A percentile compares a stretch with the other conserved stretches of the same genome.
These are phyloP conservation scores for Lasiodiplodia sp. DNA, from an alignment of 2,329 filamentous ascomycete species.

Conservation along the genomic window DNA sequence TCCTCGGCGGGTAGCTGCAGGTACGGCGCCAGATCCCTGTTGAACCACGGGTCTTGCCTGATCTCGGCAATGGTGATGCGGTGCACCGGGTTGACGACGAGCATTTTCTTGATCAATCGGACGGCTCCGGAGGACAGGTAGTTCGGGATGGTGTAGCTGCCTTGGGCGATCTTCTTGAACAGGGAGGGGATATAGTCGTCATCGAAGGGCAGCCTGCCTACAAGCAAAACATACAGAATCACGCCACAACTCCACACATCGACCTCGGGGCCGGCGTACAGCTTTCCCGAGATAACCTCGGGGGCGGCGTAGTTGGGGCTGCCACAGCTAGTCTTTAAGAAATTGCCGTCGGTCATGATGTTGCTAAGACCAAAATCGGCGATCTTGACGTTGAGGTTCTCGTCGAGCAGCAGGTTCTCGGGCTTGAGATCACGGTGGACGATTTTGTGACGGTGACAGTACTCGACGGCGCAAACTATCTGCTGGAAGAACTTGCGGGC, in stretches of 20 bases:
- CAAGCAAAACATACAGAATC: slow-evolving; percentile 74
- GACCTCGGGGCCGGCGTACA: slow-evolving; percentile 96
- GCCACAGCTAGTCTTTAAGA: slow-evolving; percentile 97
- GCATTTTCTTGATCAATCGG: slow-evolving; percentile 86
- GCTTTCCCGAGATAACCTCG: slow-evolving; percentile 96
- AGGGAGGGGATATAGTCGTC: slow-evolving; percentile 97
- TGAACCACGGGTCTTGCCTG: slow-evolving; percentile 91
- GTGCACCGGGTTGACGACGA: slow-evolving; percentile 93
- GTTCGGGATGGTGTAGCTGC: slow-evolving; percentile 88
- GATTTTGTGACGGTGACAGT: slow-evolving; percentile 98
- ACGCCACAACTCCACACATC: slow-evolving; percentile 98
- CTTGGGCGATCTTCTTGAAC: slow-evolving; percentile 96
- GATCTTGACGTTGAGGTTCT: slow-evolving; percentile 97
- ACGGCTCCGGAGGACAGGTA: slow-evolving; percentile 89
- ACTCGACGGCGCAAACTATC: slow-evolving; percentile 98
- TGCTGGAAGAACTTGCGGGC: slow-evolving; percentile 99
- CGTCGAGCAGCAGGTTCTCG: slow-evolving; percentile 93
- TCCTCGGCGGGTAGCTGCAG: slow-evolving; percentile 88
- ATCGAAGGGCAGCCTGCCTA: slow-evolving; percentile 84
- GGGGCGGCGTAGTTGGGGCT: slow-evolving; percentile 98
- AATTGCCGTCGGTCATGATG: slow-evolving; percentile 99
- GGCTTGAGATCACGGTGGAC: slow-evolving; percentile 97
- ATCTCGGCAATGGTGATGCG: slow-evolving; percentile 95
- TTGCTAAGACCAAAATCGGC: slow-evolving; percentile 98
- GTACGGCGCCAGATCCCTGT: slow-evolving; percentile 84